Evolutionary conservation across 257 asterid species (phyloP).

Genomic region (Knoxia roxburghii): DNA sequence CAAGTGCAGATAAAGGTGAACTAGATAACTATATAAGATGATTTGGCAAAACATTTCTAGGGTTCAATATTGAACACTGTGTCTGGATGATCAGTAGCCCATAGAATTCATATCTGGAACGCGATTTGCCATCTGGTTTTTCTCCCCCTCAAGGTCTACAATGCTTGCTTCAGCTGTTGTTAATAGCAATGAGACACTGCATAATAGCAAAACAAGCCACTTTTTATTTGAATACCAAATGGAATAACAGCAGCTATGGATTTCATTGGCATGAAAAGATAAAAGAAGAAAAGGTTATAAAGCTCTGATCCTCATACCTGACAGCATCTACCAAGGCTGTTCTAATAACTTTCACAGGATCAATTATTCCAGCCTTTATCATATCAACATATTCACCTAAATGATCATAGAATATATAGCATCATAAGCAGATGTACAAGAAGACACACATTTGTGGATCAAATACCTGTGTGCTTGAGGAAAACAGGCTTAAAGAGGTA

Average conservation of each 20-base stretch:
- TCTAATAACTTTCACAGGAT: conserved; percentile 73
- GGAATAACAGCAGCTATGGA: neutral
- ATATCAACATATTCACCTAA: conserved; percentile 66
- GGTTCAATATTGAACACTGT: neutral
- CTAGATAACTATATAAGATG: too few species aligned
- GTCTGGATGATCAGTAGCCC: conserved; percentile 16
- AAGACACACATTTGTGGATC: neutral
- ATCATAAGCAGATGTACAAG: neutral
- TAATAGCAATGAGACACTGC: conserved; percentile 62
- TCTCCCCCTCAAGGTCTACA: conserved; percentile 47
- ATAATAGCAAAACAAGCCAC: conserved; percentile 11
- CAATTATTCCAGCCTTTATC: conserved; percentile 81
- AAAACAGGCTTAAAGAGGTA: too few species aligned
- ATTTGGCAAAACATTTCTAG: neutral
- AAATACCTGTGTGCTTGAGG: too few species aligned
- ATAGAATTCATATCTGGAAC: conserved; percentile 53
- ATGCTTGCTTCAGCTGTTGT: conserved; percentile 69
- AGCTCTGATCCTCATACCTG: conserved; percentile 40
- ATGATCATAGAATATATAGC: conserved; percentile 1
- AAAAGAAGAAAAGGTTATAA: neutral
- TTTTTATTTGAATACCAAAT: conserved; percentile 5
- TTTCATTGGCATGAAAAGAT: neutral
- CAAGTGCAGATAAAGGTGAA: too few species aligned
- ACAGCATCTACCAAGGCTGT: conserved; percentile 79
- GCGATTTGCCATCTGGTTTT: conserved; percentile 44